Evolutionary conservation across 306 rosid genomes (phyloP), one percentile per base, ranked within the genome.

Genomic region (Acacia melanoxylon): DNA sequence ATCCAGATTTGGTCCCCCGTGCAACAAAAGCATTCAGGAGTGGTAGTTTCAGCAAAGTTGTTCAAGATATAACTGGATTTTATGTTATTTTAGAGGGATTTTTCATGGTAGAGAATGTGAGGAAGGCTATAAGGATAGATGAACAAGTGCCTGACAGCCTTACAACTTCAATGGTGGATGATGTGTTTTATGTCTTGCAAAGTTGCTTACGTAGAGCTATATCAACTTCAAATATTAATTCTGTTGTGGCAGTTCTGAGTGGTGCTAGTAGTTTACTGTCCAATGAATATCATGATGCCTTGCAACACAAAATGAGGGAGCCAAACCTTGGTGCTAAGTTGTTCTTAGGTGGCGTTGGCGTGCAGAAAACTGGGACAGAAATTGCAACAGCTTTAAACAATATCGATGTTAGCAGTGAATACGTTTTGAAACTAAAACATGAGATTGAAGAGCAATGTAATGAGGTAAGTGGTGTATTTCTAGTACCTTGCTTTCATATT

Each of bases 21-120:
- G 94, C 98, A 56, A 95, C 98, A 25, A 93, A 91, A 85, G 89
- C 97, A 68, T 93, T 93, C 76, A 90, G 94, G 81, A 95, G 91
- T 85, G 99, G 99, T 71, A 84, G 88, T 74, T 93, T 95, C 82
- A 93, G 93, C 87, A 95, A 93, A 85, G 98, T 89, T 49, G 90
- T 87, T 16, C 99, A 95, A 78, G 98, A 95, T 41, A 66, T 95
- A 66, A 95, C 98, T 0, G 99, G 98, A 63, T 95, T 93, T 83
- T 95, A 93, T 5, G 96, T 95, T 52, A 90, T 93, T 84, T 84
- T 95, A 0, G 99, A 95, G 83, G 99, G 99, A 24, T 95, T 92
- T 78, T 95, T 92, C 88, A 95, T 95, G 98, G 98, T 95, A 76
- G 99, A 95, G 87, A 95, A 92, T 85, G 98, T 91, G 61, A 91